Evolutionary conservation across 495 filamentous ascomycete genomes (phyloP), one percentile per base, ranked within the genome.

Genomic region (Xylaria curta): DNA sequence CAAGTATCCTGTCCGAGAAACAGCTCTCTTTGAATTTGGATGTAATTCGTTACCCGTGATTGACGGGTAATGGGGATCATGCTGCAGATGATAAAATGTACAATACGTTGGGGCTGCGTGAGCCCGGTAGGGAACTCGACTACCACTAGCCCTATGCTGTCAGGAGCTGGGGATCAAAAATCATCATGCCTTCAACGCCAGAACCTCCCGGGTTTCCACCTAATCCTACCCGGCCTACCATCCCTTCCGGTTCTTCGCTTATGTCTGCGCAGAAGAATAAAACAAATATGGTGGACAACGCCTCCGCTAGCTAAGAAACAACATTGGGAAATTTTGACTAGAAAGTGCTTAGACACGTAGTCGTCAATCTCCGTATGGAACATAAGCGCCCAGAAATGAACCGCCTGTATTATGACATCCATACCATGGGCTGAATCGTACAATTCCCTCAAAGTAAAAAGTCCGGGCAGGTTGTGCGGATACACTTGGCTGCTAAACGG

Each of bases 51-150:
- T 13, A 64, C 61, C 61, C 7, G 21, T 15, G 38, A 19, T n/a
- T 9, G 13, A 31, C n/a, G 33, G 19, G 61, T 5, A 17, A 64
- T 47, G 40, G 4, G 38, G 21, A 31, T 24, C 54, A 33, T n/a
- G 12, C 54, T 38, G 21, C 64, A 54, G 38, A 17, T 28, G 12
- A 1, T 36, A 33, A 24, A 68, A 72, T 72, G 69, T 76, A 75
- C 74, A 78, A 59, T 73, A 74, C 61, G 53, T 58, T 59, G 47
- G 69, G 72, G 61, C 68, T 61, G 42, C 60, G 26, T 47, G 65
- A 69, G 68, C 59, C 73, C 69, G 72, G 66, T 64, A 64, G 46
- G 31, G 26, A 56, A 44, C 26, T 56, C 36, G 36, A 42, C 47
- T 70, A 64, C 60, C 51, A 28, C 42, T 21, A 44, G 56, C 54